phyloP scores from a whole-genome alignment of 257 asterid genomes.

The Petunia secreta region DNA sequence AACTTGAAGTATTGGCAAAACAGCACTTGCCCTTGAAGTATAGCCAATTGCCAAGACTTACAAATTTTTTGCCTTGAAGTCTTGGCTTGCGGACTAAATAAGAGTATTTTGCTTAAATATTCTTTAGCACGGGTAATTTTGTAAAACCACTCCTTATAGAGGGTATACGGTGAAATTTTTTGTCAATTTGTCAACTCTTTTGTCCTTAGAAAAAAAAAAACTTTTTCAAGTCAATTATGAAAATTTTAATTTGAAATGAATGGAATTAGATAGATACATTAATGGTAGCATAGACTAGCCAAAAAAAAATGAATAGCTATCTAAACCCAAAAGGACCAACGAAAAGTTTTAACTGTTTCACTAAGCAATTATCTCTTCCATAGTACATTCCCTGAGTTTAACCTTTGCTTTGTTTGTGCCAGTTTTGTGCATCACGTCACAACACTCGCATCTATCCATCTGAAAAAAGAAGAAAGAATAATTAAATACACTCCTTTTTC shows the following conservation, averaged over 20 bases:
- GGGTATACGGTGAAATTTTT: too few relatives aligned
- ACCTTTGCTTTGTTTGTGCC: not conserved
- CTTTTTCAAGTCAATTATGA: not conserved
- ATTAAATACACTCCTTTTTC: not conserved
- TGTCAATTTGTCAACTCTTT: too few relatives aligned
- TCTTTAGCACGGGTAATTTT: too few relatives aligned
- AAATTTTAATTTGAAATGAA: not conserved
- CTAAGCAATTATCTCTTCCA: constrained; percentile 32
- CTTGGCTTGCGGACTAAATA: too few relatives aligned
- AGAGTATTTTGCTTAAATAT: too few relatives aligned
- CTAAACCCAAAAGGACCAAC: not conserved
- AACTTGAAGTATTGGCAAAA: too few relatives aligned
- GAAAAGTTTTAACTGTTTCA: not conserved
- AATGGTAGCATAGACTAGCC: not conserved
- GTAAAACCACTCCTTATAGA: too few relatives aligned
- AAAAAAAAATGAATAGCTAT: not conserved
- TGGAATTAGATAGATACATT: not conserved
- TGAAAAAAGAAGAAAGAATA: constrained; percentile 22
- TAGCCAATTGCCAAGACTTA: too few relatives aligned
- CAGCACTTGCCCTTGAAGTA: too few relatives aligned
- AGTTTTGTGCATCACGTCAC: constrained; percentile 22
- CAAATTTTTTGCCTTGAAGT: too few relatives aligned
- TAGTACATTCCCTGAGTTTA: constrained; percentile 31
- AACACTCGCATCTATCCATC: constrained; percentile 42
- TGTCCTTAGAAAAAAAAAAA: too few relatives aligned